Evolutionary conservation across 208 protist genomes (phyloP).

Genomic region (Angomonas deanei): DNA sequence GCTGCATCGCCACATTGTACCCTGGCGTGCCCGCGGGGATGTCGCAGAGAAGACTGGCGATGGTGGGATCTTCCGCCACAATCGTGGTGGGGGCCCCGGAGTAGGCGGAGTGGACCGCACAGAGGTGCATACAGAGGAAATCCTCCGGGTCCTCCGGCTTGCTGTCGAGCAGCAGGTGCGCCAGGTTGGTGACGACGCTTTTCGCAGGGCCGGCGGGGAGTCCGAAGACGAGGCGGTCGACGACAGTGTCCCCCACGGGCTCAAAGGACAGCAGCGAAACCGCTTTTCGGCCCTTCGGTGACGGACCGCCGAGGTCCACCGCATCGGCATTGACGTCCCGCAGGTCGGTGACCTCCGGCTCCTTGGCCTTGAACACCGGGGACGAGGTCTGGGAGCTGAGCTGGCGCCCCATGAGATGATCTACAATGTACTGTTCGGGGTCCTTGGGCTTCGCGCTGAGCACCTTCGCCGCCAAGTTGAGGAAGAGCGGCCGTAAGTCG

Average conservation of each 20-base stretch:
- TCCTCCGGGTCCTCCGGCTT: slow-evolving; percentile 54
- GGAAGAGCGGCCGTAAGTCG: slow-evolving; percentile 28
- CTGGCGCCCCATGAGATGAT: slow-evolving; percentile 30
- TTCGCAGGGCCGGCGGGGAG: slow-evolving; percentile 19
- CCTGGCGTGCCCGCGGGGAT: slow-evolving; percentile 33
- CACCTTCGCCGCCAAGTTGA: slow-evolving; percentile 27
- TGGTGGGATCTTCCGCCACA: slow-evolving; percentile 35
- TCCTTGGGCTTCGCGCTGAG: slow-evolving; percentile 37
- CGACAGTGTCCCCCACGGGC: slow-evolving; percentile 24
- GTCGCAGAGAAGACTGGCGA: slow-evolving; percentile 38
- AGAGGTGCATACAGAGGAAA: slow-evolving; percentile 48
- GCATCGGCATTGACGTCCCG: background rate
- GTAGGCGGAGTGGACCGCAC: slow-evolving; percentile 41
- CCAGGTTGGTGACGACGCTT: slow-evolving; percentile 21
- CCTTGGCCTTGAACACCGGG: slow-evolving; percentile 3
- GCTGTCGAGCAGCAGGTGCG: slow-evolving; percentile 32
- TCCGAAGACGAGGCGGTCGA: slow-evolving; percentile 42
- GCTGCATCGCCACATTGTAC: slow-evolving; percentile 30
- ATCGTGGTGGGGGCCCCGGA: slow-evolving; percentile 18
- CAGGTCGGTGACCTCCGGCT: background rate
- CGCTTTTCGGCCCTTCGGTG: background rate
- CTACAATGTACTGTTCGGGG: slow-evolving; percentile 48
- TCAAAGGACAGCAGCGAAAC: background rate
- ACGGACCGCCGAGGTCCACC: background rate
- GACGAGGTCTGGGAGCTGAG: slow-evolving; percentile 16